A percentile compares a stretch with the other conserved stretches of the same genome.
phyloP scores from a whole-genome alignment of 2,329 filamentous ascomycete genomes.

The Penicillium vulpinum region DNA sequence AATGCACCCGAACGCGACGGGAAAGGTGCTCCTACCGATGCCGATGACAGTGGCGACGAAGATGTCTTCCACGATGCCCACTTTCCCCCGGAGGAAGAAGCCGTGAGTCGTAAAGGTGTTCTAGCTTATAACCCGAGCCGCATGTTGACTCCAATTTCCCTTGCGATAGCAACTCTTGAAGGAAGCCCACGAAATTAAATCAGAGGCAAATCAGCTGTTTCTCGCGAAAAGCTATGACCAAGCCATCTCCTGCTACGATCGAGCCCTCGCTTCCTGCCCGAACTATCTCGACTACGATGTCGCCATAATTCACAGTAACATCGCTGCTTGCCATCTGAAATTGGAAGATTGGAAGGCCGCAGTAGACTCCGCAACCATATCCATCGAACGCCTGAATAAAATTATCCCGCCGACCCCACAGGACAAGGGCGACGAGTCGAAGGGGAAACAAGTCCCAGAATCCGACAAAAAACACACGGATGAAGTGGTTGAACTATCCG shows the following conservation, averaged over 20 bases:
- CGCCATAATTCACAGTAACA: slow-evolving; percentile 83
- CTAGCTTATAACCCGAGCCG: background rate
- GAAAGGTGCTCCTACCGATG: slow-evolving; percentile 13
- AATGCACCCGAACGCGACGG: slow-evolving; percentile 5
- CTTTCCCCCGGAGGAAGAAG: slow-evolving; percentile 51
- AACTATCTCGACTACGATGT: slow-evolving; percentile 85
- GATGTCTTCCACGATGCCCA: slow-evolving; percentile 45
- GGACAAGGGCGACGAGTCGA: slow-evolving; percentile 20
- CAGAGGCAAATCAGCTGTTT: slow-evolving; percentile 79
- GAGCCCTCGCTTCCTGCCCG: slow-evolving; percentile 75
- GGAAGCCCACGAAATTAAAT: slow-evolving; percentile 72
- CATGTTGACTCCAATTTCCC: slow-evolving; percentile 10
- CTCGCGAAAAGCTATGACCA: slow-evolving; percentile 67
- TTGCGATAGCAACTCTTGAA: slow-evolving; percentile 61
- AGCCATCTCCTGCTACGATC: slow-evolving; percentile 79
- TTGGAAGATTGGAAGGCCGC: slow-evolving; percentile 82
- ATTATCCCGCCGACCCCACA: slow-evolving; percentile 50
- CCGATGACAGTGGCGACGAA: slow-evolving; percentile 39
- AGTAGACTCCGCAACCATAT: slow-evolving; percentile 68
- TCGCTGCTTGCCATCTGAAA: slow-evolving; percentile 85
- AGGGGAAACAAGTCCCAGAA: slow-evolving; percentile 17
- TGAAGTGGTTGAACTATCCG: slow-evolving; percentile 53
- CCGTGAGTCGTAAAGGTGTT: slow-evolving; percentile 33
- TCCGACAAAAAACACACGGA: slow-evolving; percentile 16
- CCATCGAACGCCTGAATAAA: slow-evolving; percentile 70